A percentile compares a stretch with the other conserved stretches of the same genome.
Evolutionary conservation across 2,329 filamentous ascomycete genomes (phyloP).

Genomic region (Scedosporium boydii): DNA sequence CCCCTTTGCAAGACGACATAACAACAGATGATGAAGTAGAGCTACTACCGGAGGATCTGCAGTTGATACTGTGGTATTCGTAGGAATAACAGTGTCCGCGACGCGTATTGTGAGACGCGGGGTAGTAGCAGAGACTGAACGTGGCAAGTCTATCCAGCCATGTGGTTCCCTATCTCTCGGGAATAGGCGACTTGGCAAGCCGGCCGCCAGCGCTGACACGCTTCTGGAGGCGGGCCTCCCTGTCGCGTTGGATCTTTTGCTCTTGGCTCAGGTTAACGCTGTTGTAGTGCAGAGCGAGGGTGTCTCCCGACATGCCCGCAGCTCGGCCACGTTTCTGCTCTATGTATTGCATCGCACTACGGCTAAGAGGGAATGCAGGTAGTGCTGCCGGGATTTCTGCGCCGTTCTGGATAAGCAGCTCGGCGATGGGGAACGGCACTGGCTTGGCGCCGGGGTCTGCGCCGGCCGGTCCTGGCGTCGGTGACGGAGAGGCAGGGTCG

Average conservation of each 20-base stretch:
- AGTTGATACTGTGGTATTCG: too few relatives aligned
- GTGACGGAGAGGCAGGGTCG: conserved; percentile 71
- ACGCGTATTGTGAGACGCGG: not conserved
- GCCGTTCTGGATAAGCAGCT: conserved; percentile 87
- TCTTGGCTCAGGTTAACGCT: not conserved
- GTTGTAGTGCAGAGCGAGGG: conserved; percentile 33
- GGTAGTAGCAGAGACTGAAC: not conserved
- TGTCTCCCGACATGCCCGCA: conserved; percentile 41
- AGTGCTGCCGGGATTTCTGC: conserved; percentile 70
- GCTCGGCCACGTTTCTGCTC: conserved; percentile 59
- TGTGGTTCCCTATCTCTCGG: conserved; percentile 44
- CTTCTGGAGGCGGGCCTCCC: conserved; percentile 64
- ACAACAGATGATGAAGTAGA: not conserved
- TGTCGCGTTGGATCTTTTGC: conserved; percentile 42
- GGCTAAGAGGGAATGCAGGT: conserved; percentile 75
- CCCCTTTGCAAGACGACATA: not conserved
- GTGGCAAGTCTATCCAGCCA: conserved; percentile 10
- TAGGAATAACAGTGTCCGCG: not conserved
- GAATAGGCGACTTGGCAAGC: conserved; percentile 56
- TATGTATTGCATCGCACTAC: conserved; percentile 72
- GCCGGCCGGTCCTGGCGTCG: conserved; percentile 29
- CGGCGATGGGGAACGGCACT: conserved; percentile 77
- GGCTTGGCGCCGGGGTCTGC: conserved; percentile 36
- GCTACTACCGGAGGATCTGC: not conserved
- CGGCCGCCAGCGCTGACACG: conserved; percentile 68